A percentile compares a stretch with the other conserved stretches of the same genome.
phyloP scores from a whole-genome alignment of 305 asterid species.

The Euphrasia arctica region DNA sequence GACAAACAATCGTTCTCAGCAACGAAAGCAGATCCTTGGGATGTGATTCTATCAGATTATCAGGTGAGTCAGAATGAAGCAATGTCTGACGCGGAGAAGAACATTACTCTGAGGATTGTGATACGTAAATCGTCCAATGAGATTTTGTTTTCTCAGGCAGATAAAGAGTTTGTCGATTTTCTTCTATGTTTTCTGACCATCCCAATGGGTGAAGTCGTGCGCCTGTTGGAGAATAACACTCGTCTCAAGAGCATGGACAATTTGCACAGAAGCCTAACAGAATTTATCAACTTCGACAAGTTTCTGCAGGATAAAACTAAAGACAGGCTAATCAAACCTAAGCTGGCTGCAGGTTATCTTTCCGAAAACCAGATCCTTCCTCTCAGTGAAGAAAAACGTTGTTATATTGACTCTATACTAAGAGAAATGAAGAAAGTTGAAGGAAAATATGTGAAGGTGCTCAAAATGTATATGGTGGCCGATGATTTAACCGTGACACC shows the following conservation, averaged over 20 bases:
- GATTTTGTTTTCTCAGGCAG: too few relatives aligned
- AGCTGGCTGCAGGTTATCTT: neutral
- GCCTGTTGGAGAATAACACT: constrained; percentile 9
- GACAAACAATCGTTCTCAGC: too few relatives aligned
- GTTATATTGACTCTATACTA: neutral
- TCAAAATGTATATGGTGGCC: neutral
- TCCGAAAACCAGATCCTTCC: constrained; percentile 10
- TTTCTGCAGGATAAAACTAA: neutral
- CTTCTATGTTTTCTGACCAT: constrained; percentile 27
- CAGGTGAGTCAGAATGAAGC: too few relatives aligned
- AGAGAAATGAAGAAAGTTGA: constrained; percentile 12
- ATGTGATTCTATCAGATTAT: too few relatives aligned
- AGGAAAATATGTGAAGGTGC: constrained; percentile 7
- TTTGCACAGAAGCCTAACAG: constrained; percentile 18
- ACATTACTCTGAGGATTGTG: neutral
- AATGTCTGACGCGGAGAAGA: too few relatives aligned
- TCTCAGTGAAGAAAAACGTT: neutral
- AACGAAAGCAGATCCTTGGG: too few relatives aligned
- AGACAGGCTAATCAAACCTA: neutral
- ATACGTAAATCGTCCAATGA: too few relatives aligned
- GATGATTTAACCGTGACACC: constrained; percentile 9
- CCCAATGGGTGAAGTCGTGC: constrained; percentile 24
- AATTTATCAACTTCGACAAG: neutral
- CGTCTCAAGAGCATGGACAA: constrained; percentile 18
- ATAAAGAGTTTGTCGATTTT: too few relatives aligned